Conservation (phyloP, 1,284 basidiomycete species). For the Phellopilus nigrolimitatus region DNA sequence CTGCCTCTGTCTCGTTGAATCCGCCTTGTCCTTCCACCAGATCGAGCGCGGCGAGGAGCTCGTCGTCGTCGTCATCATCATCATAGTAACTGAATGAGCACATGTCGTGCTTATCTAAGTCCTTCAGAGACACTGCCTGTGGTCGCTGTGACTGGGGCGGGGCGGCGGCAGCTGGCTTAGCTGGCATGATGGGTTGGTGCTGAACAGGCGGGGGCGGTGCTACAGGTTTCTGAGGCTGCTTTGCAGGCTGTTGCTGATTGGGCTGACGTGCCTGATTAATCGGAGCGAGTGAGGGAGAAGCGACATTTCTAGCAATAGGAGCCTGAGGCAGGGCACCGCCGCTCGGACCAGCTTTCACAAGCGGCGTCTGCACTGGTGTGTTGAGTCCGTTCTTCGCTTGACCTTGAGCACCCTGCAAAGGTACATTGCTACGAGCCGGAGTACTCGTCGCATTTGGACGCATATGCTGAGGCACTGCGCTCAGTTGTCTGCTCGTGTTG, state of each 20-base stretch:
- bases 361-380: slow-evolving; percentile 20
- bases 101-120: slow-evolving; percentile 33
- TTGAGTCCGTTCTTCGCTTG: slow-evolving; percentile 3
- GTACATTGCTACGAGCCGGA: slow-evolving; percentile 3
- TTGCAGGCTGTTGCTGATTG: not conserved
- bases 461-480: slow-evolving; percentile 26
- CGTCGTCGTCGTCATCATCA: slow-evolving; percentile 66
- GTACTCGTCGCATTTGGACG: slow-evolving; percentile 23
- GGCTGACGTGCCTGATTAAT: not conserved
- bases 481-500: slow-evolving; percentile 24
- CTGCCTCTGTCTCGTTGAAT: slow-evolving; percentile 27
- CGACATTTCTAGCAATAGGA: not conserved
- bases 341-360: slow-evolving; percentile 2
- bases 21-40: slow-evolving; percentile 48
- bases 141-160: not conserved
- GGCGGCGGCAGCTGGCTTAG: not conserved
- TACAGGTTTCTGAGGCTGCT: not conserved
- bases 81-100: slow-evolving; percentile 53
- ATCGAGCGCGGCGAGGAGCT: slow-evolving; percentile 54
- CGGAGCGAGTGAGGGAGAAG: not conserved
- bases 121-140: not conserved
- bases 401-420: not conserved
- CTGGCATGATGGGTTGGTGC: not conserved
- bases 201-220: not conserved
- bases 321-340: not conserved